Evolutionary conservation across 257 asterid genomes (phyloP), one percentile per base, ranked within the genome.

Genomic region (Salvia splendens): DNA sequence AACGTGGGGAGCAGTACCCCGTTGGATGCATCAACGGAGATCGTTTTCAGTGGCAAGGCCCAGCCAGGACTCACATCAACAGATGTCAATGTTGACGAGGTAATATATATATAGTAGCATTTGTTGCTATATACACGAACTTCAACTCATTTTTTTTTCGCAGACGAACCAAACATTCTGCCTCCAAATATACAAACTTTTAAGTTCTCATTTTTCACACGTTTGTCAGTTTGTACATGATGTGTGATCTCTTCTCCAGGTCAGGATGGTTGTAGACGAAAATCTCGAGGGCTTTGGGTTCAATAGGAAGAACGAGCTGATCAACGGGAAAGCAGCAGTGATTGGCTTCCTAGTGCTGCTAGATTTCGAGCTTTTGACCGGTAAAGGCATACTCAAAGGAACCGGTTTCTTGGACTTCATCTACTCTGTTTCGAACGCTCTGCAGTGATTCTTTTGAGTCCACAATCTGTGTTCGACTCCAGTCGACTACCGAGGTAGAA

Each of bases 351-450:
- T 93, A 16, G 53, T 93, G 89, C 94, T 93, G 48, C 72, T 93
- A 80, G 97, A 88, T 79, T 86, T 93, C 53, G 99, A 93, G 68
- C 95, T 93, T 4, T 54, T 93, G 77, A 90, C 97, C 6, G 99
- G 99, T 42, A 85, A 84, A 81, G 99, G 99, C 17, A 68, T 93
- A 12, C 95, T 90, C 71, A 88, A 82, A 76, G 99, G 99, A 77
- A 90, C 99, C 32, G 99, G 97, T 15, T 85, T 93, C 91, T 80
- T 93, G 95, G 99, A 93, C 79, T 93, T 93, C 90, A 82, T 93
- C 65, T 90, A 93, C 73, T 82, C 94, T 0, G 17, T 90, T 64
- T 77, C 95, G 14, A 83, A 86, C 53, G 85, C 88, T 70, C 69
- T 80, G 38, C 66, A 79, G 47, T 79, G 67, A 78, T 48, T 61